Conservation (phyloP, 371 early-diverging fungal genomes). For the Apophysomyces ossiformis region DNA sequence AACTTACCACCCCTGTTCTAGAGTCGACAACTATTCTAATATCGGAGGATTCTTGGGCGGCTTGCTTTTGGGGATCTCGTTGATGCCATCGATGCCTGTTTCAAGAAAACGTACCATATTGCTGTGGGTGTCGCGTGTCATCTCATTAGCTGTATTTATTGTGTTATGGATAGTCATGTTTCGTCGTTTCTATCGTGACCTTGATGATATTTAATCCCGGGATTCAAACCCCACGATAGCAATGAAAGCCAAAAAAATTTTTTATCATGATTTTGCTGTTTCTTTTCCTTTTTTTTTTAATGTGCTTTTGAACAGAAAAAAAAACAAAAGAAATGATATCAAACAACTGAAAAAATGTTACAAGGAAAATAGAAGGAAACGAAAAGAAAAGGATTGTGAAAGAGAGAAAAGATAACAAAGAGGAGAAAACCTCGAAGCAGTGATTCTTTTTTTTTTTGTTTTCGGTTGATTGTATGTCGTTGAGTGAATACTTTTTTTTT, state of each 20-base stretch:
- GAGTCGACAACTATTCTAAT: conserved; percentile 65
- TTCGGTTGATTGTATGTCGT: conserved; percentile 3
- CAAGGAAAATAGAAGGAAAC: conserved; percentile 12
- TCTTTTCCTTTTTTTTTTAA: conserved; percentile 5
- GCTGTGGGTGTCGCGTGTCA: conserved; percentile 11
- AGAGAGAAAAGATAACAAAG: conserved; percentile 6
- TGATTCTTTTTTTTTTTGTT: neutral
- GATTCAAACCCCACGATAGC: too few relatives aligned
- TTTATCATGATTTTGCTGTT: neutral
- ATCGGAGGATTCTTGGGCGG: conserved; percentile 66
- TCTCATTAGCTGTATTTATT: conserved; percentile 7
- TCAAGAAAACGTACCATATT: conserved; percentile 9
- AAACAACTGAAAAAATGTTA: conserved; percentile 14
- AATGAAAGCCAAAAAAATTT: neutral
- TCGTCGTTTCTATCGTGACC: conserved; percentile 16
- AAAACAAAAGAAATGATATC: conserved; percentile 6
- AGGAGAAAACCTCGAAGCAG: conserved; percentile 4
- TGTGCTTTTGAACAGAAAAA: conserved; percentile 2
- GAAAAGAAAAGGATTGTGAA: neutral
- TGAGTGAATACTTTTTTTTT: conserved; percentile 6
- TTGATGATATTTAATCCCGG: neutral
- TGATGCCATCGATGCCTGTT: conserved; percentile 35
- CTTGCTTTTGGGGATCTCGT: conserved; percentile 45
- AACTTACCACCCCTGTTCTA: neutral
- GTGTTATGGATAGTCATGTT: conserved; percentile 4